These are phyloP conservation scores for Dendrobium nobile DNA, from an alignment of 106 monocot genomes.

Conservation along the genomic window DNA sequence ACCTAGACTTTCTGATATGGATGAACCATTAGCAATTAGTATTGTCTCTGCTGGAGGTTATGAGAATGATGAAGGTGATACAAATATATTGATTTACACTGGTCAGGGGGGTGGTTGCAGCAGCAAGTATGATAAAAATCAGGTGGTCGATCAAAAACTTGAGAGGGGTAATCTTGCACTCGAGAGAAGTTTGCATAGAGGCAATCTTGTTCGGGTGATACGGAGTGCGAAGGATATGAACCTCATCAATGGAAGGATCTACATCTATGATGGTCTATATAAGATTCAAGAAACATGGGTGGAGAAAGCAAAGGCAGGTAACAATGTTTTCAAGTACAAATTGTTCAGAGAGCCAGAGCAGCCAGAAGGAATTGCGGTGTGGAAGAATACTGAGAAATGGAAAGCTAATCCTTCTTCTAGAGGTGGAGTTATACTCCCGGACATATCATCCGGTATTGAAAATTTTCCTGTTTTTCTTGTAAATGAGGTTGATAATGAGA, in stretches of 20 bases:
- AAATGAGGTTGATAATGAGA: constrained; percentile 65
- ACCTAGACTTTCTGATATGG: constrained; percentile 18
- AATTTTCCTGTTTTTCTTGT: constrained; percentile 55
- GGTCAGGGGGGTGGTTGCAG: constrained; percentile 48
- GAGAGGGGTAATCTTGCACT: constrained; percentile 81
- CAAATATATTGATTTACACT: constrained; percentile 51
- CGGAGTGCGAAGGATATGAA: constrained; percentile 42
- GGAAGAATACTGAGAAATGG: constrained; percentile 66
- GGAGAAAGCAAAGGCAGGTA: constrained; percentile 57
- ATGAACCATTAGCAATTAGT: constrained; percentile 61
- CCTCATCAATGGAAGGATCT: constrained; percentile 39
- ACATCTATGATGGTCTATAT: constrained; percentile 83
- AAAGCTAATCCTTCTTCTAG: constrained; percentile 43
- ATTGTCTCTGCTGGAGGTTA: constrained; percentile 78
- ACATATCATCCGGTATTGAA: constrained; percentile 58
- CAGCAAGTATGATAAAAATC: constrained; percentile 18
- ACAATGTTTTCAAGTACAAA: constrained; percentile 71
- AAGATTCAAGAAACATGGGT: constrained; percentile 51
- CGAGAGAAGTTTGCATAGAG: constrained; percentile 52
- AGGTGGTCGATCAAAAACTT: constrained; percentile 63
- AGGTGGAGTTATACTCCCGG: constrained; percentile 34
- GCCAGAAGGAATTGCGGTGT: constrained; percentile 46
- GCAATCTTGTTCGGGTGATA: constrained; percentile 51
- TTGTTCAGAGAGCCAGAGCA: constrained; percentile 56
- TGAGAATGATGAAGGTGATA: constrained; percentile 51